Conservation (phyloP, 164 flowering plant genomes). For the Umbellularia californica region DNA sequence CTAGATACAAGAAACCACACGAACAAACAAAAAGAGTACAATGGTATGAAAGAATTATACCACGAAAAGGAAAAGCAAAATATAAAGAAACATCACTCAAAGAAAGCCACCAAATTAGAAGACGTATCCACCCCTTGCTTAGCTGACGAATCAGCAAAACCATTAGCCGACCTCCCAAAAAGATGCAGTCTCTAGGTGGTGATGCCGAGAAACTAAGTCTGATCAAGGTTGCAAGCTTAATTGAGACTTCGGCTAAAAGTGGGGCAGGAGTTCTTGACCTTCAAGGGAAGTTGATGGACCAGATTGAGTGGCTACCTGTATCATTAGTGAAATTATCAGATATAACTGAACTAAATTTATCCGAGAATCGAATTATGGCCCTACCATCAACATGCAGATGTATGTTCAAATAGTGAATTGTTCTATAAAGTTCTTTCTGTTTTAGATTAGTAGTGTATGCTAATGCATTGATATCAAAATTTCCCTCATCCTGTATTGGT, state of each 20-base stretch:
- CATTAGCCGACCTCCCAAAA: too few relatives aligned
- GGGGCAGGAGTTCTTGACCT: constrained; percentile 49
- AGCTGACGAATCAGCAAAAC: too few relatives aligned
- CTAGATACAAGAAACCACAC: too few relatives aligned
- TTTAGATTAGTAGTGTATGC: too few relatives aligned
- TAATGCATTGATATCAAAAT: background rate
- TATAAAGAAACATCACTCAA: too few relatives aligned
- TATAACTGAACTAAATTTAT: constrained; percentile 43
- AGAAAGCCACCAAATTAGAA: too few relatives aligned
- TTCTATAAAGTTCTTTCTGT: background rate
- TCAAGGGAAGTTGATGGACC: constrained; percentile 58
- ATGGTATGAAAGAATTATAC: too few relatives aligned
- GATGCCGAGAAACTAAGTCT: constrained; percentile 46
- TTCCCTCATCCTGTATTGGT: background rate
- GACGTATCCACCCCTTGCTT: too few relatives aligned
- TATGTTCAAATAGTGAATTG: background rate
- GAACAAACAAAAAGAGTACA: too few relatives aligned
- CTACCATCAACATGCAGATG: constrained; percentile 47
- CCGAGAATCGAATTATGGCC: constrained; percentile 58
- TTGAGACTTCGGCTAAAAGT: constrained; percentile 47
- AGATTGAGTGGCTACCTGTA: constrained; percentile 68
- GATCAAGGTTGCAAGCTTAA: constrained; percentile 58
- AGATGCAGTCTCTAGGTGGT: too few relatives aligned
- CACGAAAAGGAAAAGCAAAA: too few relatives aligned
- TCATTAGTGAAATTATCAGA: constrained; percentile 57